Conservation (phyloP, 768 basidiomycete genomes). For the Russula virescens region DNA sequence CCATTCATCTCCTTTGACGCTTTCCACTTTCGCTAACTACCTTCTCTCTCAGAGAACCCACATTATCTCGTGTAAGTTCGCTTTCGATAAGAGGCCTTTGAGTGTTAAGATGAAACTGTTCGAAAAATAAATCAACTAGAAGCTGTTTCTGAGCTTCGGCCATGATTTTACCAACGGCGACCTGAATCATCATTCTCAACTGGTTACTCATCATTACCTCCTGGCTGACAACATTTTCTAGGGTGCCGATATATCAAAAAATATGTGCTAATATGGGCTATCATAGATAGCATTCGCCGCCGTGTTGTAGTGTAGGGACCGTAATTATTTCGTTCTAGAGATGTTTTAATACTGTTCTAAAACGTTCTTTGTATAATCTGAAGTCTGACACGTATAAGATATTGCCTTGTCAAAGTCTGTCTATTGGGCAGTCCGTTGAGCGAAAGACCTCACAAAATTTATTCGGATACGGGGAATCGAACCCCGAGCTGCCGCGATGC, state of each 20-base stretch:
- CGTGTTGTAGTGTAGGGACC: not conserved
- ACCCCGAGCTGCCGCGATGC: constrained; percentile 37
- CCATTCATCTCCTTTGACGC: not conserved
- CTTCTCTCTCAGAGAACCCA: not conserved
- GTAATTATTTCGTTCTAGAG: too few relatives aligned
- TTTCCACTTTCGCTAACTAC: not conserved
- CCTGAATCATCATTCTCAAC: constrained; percentile 23
- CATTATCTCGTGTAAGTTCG: not conserved
- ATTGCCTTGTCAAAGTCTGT: too few relatives aligned
- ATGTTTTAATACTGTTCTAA: too few relatives aligned
- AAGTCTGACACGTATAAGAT: too few relatives aligned
- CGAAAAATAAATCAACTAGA: constrained; percentile 71
- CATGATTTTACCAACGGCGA: constrained; percentile 40
- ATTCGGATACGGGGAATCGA: constrained; percentile 38
- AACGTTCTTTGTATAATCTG: too few relatives aligned
- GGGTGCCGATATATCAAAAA: not conserved
- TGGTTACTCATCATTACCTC: not conserved
- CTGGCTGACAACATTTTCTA: constrained; percentile 2
- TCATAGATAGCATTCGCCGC: not conserved
- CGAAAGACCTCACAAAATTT: not conserved
- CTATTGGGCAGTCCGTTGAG: too few relatives aligned
- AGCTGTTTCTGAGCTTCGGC: constrained; percentile 81
- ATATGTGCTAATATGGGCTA: not conserved
- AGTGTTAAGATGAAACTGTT: constrained; percentile 38
- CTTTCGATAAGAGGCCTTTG: not conserved